Conservation (phyloP, 2,329 filamentous ascomycete species). For the Arthroderma sp. region DNA sequence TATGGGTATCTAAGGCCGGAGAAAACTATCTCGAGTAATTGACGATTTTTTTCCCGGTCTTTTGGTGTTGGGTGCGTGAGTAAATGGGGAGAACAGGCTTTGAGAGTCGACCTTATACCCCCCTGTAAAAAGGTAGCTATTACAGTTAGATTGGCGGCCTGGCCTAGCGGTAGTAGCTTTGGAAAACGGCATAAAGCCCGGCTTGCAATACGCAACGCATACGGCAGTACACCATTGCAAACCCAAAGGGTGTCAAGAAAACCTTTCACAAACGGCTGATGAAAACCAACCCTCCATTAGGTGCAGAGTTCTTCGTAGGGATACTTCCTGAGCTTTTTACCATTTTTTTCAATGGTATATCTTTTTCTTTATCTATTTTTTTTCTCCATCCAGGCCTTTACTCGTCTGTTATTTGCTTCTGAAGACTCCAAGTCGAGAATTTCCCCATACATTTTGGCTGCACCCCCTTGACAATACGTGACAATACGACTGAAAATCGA, state of each 20-base stretch:
- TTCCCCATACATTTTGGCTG: too few species aligned
- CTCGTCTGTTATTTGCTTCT: neutral
- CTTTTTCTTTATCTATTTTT: neutral
- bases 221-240: conserved; percentile 1
- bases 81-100: neutral
- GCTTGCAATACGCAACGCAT: conserved; percentile 5
- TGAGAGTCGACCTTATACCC: neutral
- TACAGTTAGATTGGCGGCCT: neutral
- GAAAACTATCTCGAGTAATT: neutral
- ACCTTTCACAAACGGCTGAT: neutral
- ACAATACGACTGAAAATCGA: too few species aligned
- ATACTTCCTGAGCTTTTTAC: conserved; percentile 4
- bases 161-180: conserved; percentile 2
- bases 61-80: neutral
- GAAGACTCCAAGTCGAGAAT: too few species aligned
- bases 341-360: neutral
- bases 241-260: neutral
- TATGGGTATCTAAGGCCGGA: neutral
- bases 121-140: neutral
- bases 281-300: conserved; percentile 2
- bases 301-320: conserved; percentile 1
- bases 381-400: neutral
- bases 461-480: too few species aligned
- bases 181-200: neutral
- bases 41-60: neutral